Conservation (phyloP, 768 basidiomycete species). For the Crucibulum laeve region DNA sequence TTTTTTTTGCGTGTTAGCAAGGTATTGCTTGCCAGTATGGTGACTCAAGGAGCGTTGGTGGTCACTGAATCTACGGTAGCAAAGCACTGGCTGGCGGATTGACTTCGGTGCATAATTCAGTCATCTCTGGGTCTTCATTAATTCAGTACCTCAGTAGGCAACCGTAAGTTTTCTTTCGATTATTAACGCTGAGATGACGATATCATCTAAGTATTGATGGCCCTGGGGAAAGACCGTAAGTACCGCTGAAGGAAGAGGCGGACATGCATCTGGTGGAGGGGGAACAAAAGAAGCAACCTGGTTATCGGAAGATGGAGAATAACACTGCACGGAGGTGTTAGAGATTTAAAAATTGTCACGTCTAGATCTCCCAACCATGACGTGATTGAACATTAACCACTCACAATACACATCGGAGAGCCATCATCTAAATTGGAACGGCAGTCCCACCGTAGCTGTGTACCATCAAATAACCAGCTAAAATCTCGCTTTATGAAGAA, state of each 20-base stretch:
- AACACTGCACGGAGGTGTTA: background rate
- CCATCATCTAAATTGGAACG: slow-evolving; percentile 39
- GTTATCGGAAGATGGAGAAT: slow-evolving; percentile 10
- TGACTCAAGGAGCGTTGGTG: too few species aligned
- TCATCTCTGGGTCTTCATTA: too few species aligned
- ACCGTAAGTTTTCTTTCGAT: slow-evolving; percentile 39
- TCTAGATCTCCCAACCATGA: too few species aligned
- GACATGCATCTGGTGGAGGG: slow-evolving; percentile 40
- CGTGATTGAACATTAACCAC: slow-evolving; percentile 12
- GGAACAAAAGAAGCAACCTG: slow-evolving; percentile 44
- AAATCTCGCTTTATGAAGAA: slow-evolving; percentile 28
- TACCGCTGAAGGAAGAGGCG: slow-evolving; percentile 39
- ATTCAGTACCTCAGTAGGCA: too few species aligned
- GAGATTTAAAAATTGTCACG: too few species aligned
- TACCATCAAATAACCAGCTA: slow-evolving; percentile 30
- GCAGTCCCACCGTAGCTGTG: slow-evolving; percentile 44
- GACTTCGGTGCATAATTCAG: too few species aligned
- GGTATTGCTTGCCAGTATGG: too few species aligned
- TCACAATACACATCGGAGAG: slow-evolving; percentile 41
- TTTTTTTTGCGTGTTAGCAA: too few species aligned
- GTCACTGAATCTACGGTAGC: too few species aligned
- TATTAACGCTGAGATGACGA: slow-evolving; percentile 37
- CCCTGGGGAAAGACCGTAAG: slow-evolving; percentile 43
- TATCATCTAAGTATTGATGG: slow-evolving; percentile 39
- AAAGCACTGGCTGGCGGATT: too few species aligned